phyloP scores from a whole-genome alignment of 495 filamentous ascomycete species.

The Penicillium paradoxum region DNA sequence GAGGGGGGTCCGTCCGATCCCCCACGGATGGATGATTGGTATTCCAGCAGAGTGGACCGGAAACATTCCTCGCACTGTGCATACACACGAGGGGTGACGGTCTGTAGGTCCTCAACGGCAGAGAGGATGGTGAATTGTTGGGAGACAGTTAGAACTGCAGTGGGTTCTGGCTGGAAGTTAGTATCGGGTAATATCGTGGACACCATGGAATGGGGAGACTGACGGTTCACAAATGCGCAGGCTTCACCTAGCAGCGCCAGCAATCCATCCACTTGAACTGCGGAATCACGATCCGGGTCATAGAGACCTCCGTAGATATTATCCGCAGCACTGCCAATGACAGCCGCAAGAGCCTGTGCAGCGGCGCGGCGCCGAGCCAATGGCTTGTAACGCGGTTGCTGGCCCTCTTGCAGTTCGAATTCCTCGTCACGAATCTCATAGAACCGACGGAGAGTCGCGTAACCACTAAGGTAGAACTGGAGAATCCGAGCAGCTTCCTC shows the following conservation, averaged over 20 bases:
- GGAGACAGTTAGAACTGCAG: slow-evolving; percentile 40
- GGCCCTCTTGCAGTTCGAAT: slow-evolving; percentile 32
- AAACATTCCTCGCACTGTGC: slow-evolving; percentile 67
- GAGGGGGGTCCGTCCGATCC: slow-evolving; percentile 43
- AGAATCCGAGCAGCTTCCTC: slow-evolving; percentile 73
- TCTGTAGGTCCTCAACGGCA: slow-evolving; percentile 76
- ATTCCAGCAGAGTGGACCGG: slow-evolving; percentile 42
- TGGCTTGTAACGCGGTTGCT: slow-evolving; percentile 40
- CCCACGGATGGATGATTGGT: slow-evolving; percentile 46
- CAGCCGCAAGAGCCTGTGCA: slow-evolving; percentile 64
- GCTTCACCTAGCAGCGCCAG: slow-evolving; percentile 81
- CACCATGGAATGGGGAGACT: slow-evolving; percentile 16
- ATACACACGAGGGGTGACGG: slow-evolving; percentile 65
- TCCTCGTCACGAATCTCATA: slow-evolving; percentile 78
- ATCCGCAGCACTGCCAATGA: slow-evolving; percentile 77
- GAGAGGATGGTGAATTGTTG: slow-evolving; percentile 74
- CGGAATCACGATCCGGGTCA: slow-evolving; percentile 68
- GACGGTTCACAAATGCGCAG: slow-evolving; percentile 64
- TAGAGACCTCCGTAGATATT: slow-evolving; percentile 85
- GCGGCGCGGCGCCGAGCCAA: slow-evolving; percentile 60
- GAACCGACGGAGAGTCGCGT: slow-evolving; percentile 80
- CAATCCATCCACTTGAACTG: slow-evolving; percentile 79
- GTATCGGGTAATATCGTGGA: background rate
- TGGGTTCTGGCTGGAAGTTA: slow-evolving; percentile 30
- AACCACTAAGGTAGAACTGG: slow-evolving; percentile 80